Base-by-base conservation (phyloP, 768 basidiomycete species). In the Coprinopsis marcescibilis region DNA sequence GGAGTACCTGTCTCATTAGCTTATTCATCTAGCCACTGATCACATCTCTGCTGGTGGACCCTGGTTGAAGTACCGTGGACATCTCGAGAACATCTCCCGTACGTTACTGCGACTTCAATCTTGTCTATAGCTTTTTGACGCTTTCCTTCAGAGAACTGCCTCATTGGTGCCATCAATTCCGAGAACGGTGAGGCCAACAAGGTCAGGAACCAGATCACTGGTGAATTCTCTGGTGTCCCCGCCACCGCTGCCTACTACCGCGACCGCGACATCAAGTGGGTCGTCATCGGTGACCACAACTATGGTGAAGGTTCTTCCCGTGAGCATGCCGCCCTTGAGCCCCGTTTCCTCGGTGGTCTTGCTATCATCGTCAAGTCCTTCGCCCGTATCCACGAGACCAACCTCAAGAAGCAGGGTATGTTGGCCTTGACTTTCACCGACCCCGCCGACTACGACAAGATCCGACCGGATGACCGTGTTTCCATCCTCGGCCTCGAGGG, bases 371-470 rank as follows among this genome's bases (percentile, higher is more conserved):
- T 86, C 63, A 82, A 92, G 65, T 93, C 89, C 26, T 98, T 97
- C 67, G 94, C 94, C 44, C 91, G 94, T 69, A 97, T 97, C 70
- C 94, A 95, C 70, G 93, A 89, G 73, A 91, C 91, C 62, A 93
- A 94, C 77, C 72, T 93, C 81, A 98, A 98, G 86, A 97, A 97
- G 81, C 94, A 97, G 73, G 93, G 93, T 57, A 93, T 95, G 90
- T 89, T 97, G 52, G 93, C 93, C 2, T 74, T 98, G 56, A 96
- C 92, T 51, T 96, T 98, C 63, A 87, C 68, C 51, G 80, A 97
- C 70, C 78, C 88, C 13, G 90, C 80, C 54, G 94, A 98, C 68
- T 99, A 99, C 66, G 91, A 97, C 64, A 92, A 88, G 75, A 65
- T 97, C 57, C 76, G 75, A 61, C 89, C 94, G 7, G 75, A 75